phyloP scores from a whole-genome alignment of 495 filamentous ascomycete genomes.

The Penicillium subrubescens region DNA sequence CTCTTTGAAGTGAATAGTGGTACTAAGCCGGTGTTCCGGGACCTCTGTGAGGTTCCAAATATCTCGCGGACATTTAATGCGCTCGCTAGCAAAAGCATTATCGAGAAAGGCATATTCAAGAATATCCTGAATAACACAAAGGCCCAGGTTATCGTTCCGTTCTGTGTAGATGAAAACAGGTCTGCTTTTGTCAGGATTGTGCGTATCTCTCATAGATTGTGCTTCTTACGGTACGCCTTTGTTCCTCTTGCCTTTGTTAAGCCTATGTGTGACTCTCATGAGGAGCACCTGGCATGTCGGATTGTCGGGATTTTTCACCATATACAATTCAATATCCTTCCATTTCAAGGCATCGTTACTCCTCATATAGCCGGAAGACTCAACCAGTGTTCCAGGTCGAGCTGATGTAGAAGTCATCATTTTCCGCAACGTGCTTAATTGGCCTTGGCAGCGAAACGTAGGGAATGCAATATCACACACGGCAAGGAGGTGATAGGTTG shows the following conservation, averaged over 20 bases:
- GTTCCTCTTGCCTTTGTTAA: slow-evolving; percentile 32
- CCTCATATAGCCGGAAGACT: slow-evolving; percentile 23
- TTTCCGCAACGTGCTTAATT: slow-evolving; percentile 28
- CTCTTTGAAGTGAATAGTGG: slow-evolving; percentile 28
- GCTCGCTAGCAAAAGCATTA: slow-evolving; percentile 20
- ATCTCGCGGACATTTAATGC: slow-evolving; percentile 22
- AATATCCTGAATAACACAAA: slow-evolving; percentile 28
- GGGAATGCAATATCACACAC: slow-evolving; percentile 17
- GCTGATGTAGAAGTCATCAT: slow-evolving; percentile 29
- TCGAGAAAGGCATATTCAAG: slow-evolving; percentile 16
- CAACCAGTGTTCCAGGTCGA: slow-evolving; percentile 20
- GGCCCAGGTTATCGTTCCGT: slow-evolving; percentile 29
- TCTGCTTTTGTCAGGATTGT: slow-evolving; percentile 1
- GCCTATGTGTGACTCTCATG: slow-evolving; percentile 24
- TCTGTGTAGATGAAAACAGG: slow-evolving; percentile 27
- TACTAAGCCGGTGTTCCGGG: slow-evolving; percentile 23
- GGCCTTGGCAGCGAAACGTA: slow-evolving; percentile 17
- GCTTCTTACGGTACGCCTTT: slow-evolving; percentile 22
- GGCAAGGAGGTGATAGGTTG: slow-evolving; percentile 19
- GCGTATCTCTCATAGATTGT: not conserved
- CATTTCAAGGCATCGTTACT: slow-evolving; percentile 27
- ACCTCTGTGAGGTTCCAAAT: slow-evolving; percentile 23
- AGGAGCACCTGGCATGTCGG: slow-evolving; percentile 24
- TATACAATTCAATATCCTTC: slow-evolving; percentile 31
- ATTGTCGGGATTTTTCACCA: slow-evolving; percentile 27